phyloP scores from a whole-genome alignment of 129 eudicot species.

The Chrysanthemum lavandulifolium region DNA sequence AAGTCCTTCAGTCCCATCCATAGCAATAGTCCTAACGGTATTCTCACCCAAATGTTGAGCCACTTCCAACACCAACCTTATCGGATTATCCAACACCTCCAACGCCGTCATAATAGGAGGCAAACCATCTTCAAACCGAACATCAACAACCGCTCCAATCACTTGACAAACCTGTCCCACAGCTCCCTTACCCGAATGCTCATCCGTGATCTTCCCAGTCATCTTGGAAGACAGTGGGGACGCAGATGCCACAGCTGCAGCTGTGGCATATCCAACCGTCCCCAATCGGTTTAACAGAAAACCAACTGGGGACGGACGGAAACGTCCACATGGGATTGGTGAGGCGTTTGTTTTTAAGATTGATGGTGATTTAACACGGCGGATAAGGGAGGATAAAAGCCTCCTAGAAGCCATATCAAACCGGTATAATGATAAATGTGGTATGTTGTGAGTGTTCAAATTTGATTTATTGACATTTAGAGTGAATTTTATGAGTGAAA shows the following conservation, averaged over 20 bases:
- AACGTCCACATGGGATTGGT: slow-evolving; percentile 4
- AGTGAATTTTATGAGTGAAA: slow-evolving; percentile 20
- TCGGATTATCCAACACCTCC: slow-evolving; percentile 77
- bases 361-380: slow-evolving; percentile 32
- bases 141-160: slow-evolving; percentile 97
- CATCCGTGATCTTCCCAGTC: slow-evolving; percentile 65
- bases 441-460: not conserved
- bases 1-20: slow-evolving; percentile 98
- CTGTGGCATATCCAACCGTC: slow-evolving; percentile 26
- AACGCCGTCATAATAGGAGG: slow-evolving; percentile 91
- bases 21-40: slow-evolving; percentile 87
- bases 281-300: slow-evolving; percentile 26
- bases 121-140: slow-evolving; percentile 71
- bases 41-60: slow-evolving; percentile 95
- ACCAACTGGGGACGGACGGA: slow-evolving; percentile 28
- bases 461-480: not conserved
- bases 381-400: slow-evolving; percentile 44
- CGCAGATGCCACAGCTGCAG: slow-evolving; percentile 29
- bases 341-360: slow-evolving; percentile 16
- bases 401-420: slow-evolving; percentile 48
- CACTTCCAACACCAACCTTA: slow-evolving; percentile 80
- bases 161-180: slow-evolving; percentile 90
- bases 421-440: not conserved
- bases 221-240: slow-evolving; percentile 27
- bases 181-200: slow-evolving; percentile 72